Percentiles rank a stretch among this genome's conserved stretches.
phyloP scores from a whole-genome alignment of 805 yeast species.

The Starmera caribaea region DNA sequence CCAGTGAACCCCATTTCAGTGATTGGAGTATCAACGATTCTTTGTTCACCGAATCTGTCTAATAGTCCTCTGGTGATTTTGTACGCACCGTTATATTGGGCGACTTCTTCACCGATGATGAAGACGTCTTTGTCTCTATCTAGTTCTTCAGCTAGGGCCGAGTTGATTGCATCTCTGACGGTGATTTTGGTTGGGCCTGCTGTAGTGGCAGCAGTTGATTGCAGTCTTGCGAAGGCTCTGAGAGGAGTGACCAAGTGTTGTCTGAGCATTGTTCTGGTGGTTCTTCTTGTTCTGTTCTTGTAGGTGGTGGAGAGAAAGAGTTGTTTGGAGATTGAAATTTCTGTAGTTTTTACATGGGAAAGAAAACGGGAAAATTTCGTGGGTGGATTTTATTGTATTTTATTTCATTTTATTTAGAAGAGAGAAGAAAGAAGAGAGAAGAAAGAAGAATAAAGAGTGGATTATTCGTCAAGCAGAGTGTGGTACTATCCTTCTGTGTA shows the following conservation, averaged over 20 bases:
- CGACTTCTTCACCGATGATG: constrained; percentile 98
- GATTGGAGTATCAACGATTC: constrained; percentile 94
- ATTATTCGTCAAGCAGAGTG: too few relatives aligned
- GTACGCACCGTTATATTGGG: constrained; percentile 98
- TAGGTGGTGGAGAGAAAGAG: too few relatives aligned
- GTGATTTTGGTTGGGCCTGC: constrained; percentile 44
- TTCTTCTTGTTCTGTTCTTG: too few relatives aligned
- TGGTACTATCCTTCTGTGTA: too few relatives aligned
- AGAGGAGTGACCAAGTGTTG: not conserved
- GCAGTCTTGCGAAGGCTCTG: not conserved
- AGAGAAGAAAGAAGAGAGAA: too few relatives aligned
- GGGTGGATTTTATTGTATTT: too few relatives aligned
- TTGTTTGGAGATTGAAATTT: too few relatives aligned
- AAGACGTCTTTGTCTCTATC: constrained; percentile 92
- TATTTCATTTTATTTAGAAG: too few relatives aligned
- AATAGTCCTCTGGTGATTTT: constrained; percentile 92
- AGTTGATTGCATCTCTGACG: constrained; percentile 93
- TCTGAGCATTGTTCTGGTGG: not conserved
- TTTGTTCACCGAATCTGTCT: constrained; percentile 90
- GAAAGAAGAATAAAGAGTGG: too few relatives aligned
- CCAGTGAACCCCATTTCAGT: constrained; percentile 99
- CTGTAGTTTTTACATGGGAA: too few relatives aligned
- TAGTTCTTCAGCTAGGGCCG: constrained; percentile 94
- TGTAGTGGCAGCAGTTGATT: not conserved
- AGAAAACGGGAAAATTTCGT: too few relatives aligned